These are phyloP conservation scores for Nepenthes alata DNA, from an alignment of 179 eudicot genomes.

Conservation along the genomic window DNA sequence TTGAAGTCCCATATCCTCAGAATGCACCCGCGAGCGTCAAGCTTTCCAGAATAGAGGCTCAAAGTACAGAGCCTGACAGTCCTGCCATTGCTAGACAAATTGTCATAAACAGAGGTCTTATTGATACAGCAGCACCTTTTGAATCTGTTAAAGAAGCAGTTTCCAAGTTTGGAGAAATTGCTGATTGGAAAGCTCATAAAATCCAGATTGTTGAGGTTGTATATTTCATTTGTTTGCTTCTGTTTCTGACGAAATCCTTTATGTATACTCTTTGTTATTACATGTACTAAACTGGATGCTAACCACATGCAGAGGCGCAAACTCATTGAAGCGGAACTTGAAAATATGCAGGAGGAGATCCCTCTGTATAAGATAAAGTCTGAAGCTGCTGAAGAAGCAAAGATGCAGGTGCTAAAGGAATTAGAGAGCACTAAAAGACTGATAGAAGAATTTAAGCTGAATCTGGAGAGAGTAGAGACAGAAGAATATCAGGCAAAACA, in stretches of 20 bases:
- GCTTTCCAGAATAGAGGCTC: not conserved
- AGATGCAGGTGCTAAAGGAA: constrained; percentile 46
- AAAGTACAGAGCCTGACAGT: not conserved
- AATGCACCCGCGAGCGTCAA: not conserved
- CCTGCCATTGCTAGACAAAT: constrained; percentile 7
- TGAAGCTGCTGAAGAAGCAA: constrained; percentile 70
- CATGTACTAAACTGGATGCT: not conserved
- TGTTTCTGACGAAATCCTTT: not conserved
- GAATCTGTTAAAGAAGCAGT: constrained; percentile 92
- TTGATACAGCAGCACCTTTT: constrained; percentile 80
- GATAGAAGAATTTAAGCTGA: constrained; percentile 73
- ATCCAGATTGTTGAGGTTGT: constrained; percentile 61
- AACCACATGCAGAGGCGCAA: constrained; percentile 56
- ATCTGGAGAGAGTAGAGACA: constrained; percentile 71
- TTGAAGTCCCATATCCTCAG: not conserved
- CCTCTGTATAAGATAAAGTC: constrained; percentile 55
- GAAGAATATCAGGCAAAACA: constrained; percentile 92
- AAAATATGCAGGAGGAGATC: constrained; percentile 63
- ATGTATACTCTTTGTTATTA: not conserved
- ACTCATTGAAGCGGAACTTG: constrained; percentile 63
- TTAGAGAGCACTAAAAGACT: constrained; percentile 71
- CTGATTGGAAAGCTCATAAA: constrained; percentile 94
- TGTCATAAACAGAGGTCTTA: constrained; percentile 25
- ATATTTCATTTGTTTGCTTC: not conserved
- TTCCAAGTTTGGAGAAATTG: constrained; percentile 91